phyloP scores from a whole-genome alignment of 2,329 filamentous ascomycete genomes.

The Aspergillus vadensis region DNA sequence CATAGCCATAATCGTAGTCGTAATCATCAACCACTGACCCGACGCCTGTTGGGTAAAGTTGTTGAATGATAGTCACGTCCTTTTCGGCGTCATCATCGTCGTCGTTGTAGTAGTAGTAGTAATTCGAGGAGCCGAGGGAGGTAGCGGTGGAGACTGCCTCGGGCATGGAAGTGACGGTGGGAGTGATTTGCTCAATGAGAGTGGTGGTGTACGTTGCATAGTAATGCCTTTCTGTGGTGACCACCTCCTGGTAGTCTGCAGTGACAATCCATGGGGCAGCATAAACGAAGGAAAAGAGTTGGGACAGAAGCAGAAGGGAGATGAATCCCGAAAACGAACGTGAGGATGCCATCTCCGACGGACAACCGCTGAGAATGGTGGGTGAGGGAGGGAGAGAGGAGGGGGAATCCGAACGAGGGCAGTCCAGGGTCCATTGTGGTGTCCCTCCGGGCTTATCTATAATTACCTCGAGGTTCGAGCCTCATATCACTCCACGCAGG shows the following conservation, averaged over 20 bases:
- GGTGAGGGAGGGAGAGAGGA: not conserved
- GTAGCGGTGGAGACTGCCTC: slow-evolving; percentile 30
- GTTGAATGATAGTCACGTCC: slow-evolving; percentile 28
- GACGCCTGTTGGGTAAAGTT: slow-evolving; percentile 31
- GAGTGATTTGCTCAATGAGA: slow-evolving; percentile 22
- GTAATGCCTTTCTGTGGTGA: slow-evolving; percentile 15
- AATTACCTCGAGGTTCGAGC: not conserved
- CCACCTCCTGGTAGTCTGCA: slow-evolving; percentile 26
- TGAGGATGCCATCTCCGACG: slow-evolving; percentile 23
- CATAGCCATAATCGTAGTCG: not conserved
- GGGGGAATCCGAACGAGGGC: not conserved
- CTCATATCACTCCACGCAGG: not conserved
- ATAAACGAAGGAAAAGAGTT: slow-evolving; percentile 20
- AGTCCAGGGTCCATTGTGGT: not conserved
- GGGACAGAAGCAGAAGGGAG: slow-evolving; percentile 21
- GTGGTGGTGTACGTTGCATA: slow-evolving; percentile 18
- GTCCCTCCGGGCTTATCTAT: not conserved
- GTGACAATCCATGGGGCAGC: slow-evolving; percentile 37
- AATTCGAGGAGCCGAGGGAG: slow-evolving; percentile 13
- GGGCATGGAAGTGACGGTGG: slow-evolving; percentile 26
- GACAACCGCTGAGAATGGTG: not conserved
- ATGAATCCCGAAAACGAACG: slow-evolving; percentile 27
- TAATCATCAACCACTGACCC: slow-evolving; percentile 15
- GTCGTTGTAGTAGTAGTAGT: slow-evolving; percentile 8
- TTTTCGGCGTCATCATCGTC: not conserved